phyloP scores from a whole-genome alignment of 306 rosid species.

The Gleditsia sinensis region DNA sequence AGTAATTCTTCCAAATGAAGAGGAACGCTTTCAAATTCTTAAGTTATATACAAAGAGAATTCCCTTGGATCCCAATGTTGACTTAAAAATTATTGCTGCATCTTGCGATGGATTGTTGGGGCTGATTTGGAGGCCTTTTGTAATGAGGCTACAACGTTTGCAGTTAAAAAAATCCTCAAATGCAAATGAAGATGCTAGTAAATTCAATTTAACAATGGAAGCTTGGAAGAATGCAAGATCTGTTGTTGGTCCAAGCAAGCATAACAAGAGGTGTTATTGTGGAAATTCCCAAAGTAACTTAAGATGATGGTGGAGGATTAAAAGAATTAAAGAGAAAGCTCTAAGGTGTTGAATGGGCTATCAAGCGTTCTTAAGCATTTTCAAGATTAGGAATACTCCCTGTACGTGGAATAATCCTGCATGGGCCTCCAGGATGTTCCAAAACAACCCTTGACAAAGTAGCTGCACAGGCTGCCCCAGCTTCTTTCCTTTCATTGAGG shows the following conservation, averaged over 20 bases:
- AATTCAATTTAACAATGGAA: slow-evolving; percentile 51
- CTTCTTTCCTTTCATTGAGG: slow-evolving; percentile 94
- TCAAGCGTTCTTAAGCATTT: slow-evolving; percentile 68
- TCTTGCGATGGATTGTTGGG: slow-evolving; percentile 94
- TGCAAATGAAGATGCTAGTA: slow-evolving; percentile 44
- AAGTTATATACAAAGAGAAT: slow-evolving; percentile 84
- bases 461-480: slow-evolving; percentile 89
- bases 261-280: slow-evolving; percentile 87
- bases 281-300: slow-evolving; percentile 86
- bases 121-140: slow-evolving; percentile 92
- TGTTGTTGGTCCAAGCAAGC: slow-evolving; percentile 78
- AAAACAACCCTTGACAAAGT: slow-evolving; percentile 98
- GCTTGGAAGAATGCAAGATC: slow-evolving; percentile 83
- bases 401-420: slow-evolving; percentile 85
- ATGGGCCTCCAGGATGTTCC: slow-evolving; percentile 98
- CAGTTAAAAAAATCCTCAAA: slow-evolving; percentile 55
- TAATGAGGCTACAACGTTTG: slow-evolving; percentile 66
- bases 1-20: slow-evolving; percentile 78
- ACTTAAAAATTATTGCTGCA: slow-evolving; percentile 69
- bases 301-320: slow-evolving; percentile 93
- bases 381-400: slow-evolving; percentile 86
- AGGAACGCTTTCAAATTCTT: slow-evolving; percentile 81
- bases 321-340: slow-evolving; percentile 86
- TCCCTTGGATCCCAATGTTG: slow-evolving; percentile 57
- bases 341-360: slow-evolving; percentile 94